phyloP scores from a whole-genome alignment of 2,329 filamentous ascomycete genomes.

The Podosphaera leucotricha region DNA sequence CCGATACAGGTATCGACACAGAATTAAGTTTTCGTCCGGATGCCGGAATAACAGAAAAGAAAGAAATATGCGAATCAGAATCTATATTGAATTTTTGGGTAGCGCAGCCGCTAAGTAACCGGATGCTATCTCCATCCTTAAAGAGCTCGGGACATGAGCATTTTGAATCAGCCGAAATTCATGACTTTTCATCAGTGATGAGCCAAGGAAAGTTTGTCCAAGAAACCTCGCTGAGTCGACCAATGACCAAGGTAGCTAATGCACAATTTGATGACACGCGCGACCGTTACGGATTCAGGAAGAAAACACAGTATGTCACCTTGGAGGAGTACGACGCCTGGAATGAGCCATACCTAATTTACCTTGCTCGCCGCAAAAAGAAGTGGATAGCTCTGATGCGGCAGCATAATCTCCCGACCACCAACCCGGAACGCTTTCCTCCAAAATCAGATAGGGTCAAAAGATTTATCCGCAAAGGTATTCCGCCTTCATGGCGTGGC shows the following conservation, averaged over 20 bases:
- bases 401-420: constrained; percentile 49
- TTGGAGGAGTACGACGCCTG: constrained; percentile 60
- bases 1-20: constrained; percentile 24
- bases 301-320: constrained; percentile 57
- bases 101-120: neutral
- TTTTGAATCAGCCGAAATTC: neutral
- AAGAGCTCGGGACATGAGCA: neutral
- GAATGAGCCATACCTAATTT: constrained; percentile 51
- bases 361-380: constrained; percentile 47
- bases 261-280: constrained; percentile 19
- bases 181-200: neutral
- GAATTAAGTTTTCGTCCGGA: constrained; percentile 7
- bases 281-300: constrained; percentile 83
- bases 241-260: constrained; percentile 4
- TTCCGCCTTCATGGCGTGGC: constrained; percentile 84
- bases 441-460: constrained; percentile 63
- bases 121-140: neutral
- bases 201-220: constrained; percentile 6
- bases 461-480: constrained; percentile 76
- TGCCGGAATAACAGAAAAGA: constrained; percentile 9
- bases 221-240: constrained; percentile 2
- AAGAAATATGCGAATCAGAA: constrained; percentile 1
- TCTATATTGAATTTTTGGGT: neutral
- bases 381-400: constrained; percentile 68
- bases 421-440: constrained; percentile 55